Conservation (phyloP, 768 basidiomycete species). For the Termitomyces sp. region DNA sequence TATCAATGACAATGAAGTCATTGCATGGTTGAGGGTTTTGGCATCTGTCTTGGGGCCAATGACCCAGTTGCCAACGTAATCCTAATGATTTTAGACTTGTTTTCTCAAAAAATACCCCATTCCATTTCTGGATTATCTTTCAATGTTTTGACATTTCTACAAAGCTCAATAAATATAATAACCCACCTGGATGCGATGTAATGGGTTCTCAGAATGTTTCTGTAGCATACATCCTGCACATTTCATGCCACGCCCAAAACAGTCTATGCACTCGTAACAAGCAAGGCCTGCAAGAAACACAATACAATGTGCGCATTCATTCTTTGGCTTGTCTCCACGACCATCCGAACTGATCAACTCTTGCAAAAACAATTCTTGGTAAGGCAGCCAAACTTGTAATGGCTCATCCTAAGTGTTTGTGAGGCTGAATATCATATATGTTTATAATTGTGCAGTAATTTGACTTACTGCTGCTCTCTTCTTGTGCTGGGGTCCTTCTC, state of each 20-base stretch:
- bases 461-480: not conserved
- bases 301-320: not conserved
- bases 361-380: conserved; percentile 3
- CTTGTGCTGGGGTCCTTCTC: not conserved
- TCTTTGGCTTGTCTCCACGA: not conserved
- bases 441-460: not conserved
- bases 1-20: not conserved
- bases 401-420: conserved; percentile 2
- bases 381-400: conserved; percentile 5
- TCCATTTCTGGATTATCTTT: not conserved
- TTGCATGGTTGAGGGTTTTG: not conserved
- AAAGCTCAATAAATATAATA: not conserved
- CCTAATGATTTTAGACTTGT: not conserved
- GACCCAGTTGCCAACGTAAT: too few species aligned
- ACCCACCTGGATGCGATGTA: conserved; percentile 6
- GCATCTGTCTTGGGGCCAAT: not conserved
- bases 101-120: not conserved
- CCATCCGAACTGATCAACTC: conserved; percentile 7
- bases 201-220: conserved; percentile 1
- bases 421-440: not conserved
- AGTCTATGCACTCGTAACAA: conserved; percentile 5
- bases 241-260: conserved; percentile 1
- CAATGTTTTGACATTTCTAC: too few species aligned
- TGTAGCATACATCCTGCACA: not conserved
- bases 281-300: not conserved